Evolutionary conservation across 495 filamentous ascomycete genomes (phyloP).

Genomic region (Tuber indicum): DNA sequence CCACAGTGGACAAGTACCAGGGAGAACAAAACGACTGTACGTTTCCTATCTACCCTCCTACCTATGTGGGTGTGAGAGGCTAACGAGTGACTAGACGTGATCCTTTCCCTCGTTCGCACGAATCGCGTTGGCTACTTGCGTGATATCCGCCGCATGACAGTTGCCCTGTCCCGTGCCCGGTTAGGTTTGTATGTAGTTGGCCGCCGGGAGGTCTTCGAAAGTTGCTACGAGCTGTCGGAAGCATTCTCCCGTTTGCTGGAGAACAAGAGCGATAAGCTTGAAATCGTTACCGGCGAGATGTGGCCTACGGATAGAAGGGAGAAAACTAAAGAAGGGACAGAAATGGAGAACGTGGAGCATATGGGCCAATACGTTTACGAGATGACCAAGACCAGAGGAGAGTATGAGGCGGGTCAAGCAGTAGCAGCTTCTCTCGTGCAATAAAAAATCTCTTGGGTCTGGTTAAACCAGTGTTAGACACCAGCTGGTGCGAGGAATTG

Average conservation of each 20-base stretch:
- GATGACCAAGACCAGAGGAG: constrained; percentile 80
- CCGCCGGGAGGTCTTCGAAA: constrained; percentile 79
- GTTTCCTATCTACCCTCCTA: constrained; percentile 40
- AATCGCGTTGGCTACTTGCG: constrained; percentile 86
- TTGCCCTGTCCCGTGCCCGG: constrained; percentile 90
- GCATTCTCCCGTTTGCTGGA: constrained; percentile 70
- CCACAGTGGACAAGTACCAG: constrained; percentile 97
- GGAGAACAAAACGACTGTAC: constrained; percentile 98
- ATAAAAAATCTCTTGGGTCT: neutral
- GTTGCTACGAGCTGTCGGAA: constrained; percentile 77
- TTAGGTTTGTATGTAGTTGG: constrained; percentile 91
- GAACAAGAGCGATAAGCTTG: constrained; percentile 66
- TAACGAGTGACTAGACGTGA: constrained; percentile 59
- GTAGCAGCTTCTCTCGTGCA: constrained; percentile 29
- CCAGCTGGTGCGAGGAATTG: neutral
- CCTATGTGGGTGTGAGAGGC: neutral
- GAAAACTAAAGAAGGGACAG: constrained; percentile 53
- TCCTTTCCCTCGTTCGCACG: constrained; percentile 85
- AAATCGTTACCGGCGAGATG: constrained; percentile 76
- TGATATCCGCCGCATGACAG: constrained; percentile 87
- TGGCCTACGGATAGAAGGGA: constrained; percentile 61
- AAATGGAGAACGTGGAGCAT: constrained; percentile 90
- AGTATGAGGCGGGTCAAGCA: constrained; percentile 50
- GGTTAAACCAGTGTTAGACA: neutral
- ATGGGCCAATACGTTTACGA: constrained; percentile 94